These are phyloP conservation scores for Xylariaceae sp. DNA, from an alignment of 2,329 filamentous ascomycete genomes.

Conservation along the genomic window DNA sequence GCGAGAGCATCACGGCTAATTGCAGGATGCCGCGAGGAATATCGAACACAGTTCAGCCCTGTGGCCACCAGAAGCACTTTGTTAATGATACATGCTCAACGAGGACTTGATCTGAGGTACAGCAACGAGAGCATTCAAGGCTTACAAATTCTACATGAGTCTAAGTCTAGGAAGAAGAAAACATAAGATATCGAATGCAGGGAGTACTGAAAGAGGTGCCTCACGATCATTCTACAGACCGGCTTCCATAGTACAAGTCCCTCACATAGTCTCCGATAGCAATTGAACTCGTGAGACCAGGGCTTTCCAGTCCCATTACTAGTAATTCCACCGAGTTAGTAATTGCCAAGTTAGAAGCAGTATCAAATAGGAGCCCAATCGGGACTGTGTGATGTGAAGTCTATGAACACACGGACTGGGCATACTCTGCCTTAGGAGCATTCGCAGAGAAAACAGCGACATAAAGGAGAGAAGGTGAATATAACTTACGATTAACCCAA, in stretches of 20 bases:
- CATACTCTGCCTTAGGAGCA: not conserved
- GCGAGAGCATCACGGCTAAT: not conserved
- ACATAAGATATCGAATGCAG: not conserved
- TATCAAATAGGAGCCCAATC: not conserved
- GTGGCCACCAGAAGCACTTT: too few species aligned
- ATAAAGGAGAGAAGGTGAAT: not conserved
- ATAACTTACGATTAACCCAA: slow-evolving; percentile 62
- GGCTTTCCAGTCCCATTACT: slow-evolving; percentile 86
- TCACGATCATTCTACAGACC: not conserved
- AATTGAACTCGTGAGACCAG: slow-evolving; percentile 79
- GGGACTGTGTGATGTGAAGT: too few species aligned
- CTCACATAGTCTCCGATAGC: slow-evolving; percentile 77
- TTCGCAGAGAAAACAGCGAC: not conserved
- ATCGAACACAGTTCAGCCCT: too few species aligned
- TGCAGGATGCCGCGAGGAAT: not conserved
- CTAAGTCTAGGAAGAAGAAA: not conserved
- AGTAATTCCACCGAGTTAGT: slow-evolving; percentile 1
- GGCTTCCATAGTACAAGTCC: slow-evolving; percentile 41
- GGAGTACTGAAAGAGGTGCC: not conserved
- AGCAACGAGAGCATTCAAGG: too few species aligned
- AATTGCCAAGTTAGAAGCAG: not conserved
- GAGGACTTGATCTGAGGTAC: too few species aligned
- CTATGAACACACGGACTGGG: not conserved
- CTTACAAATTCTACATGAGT: not conserved
- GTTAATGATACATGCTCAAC: too few species aligned